Percentiles rank a stretch among this genome's conserved stretches.
These are phyloP conservation scores for Helicostylum pulchrum DNA, from an alignment of 192 early-diverging fungal genomes.

Conservation along the genomic window DNA sequence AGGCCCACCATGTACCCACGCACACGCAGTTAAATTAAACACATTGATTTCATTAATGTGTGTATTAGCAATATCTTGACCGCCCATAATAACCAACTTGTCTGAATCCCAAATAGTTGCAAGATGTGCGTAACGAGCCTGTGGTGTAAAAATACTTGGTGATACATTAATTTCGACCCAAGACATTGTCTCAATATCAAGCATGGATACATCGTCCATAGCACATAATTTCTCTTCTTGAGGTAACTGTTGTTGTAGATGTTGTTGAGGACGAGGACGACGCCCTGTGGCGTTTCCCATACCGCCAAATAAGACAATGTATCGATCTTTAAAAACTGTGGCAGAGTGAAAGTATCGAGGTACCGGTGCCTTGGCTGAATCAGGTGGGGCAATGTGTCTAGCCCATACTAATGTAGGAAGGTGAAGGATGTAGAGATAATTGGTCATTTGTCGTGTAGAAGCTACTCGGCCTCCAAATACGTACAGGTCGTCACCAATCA, in stretches of 20 bases:
- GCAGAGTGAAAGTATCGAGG: constrained; percentile 74
- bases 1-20: constrained; percentile 61
- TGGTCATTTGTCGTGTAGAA: constrained; percentile 62
- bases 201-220: constrained; percentile 67
- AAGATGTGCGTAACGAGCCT: constrained; percentile 76
- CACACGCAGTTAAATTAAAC: constrained; percentile 59
- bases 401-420: constrained; percentile 57
- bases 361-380: constrained; percentile 32
- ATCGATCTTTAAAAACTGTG: constrained; percentile 57
- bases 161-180: constrained; percentile 55
- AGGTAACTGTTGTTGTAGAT: constrained; percentile 17
- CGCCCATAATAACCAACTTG: constrained; percentile 66
- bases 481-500: constrained; percentile 55
- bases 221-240: constrained; percentile 54
- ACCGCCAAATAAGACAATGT: constrained; percentile 73
- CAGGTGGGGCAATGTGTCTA: constrained; percentile 41
- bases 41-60: constrained; percentile 80
- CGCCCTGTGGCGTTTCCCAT: constrained; percentile 51
- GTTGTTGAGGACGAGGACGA: background rate
- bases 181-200: constrained; percentile 58
- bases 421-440: constrained; percentile 64
- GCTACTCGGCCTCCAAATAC: constrained; percentile 72
- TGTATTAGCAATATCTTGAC: constrained; percentile 71
- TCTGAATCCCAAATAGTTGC: constrained; percentile 58
- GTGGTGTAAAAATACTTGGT: constrained; percentile 49